phyloP scores from a whole-genome alignment of 164 flowering plant genomes.

The Platanus orientalis region DNA sequence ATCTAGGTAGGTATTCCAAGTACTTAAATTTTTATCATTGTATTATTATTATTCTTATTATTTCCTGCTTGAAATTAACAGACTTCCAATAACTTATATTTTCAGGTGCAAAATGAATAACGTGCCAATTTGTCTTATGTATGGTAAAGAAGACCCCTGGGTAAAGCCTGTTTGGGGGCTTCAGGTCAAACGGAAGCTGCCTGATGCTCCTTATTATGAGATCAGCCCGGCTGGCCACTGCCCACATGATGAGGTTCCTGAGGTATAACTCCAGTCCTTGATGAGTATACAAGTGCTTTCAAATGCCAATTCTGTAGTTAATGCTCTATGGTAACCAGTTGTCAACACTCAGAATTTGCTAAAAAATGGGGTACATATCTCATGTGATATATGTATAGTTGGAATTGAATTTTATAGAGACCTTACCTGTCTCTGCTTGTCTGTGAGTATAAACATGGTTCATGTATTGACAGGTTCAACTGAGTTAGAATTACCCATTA shows the following conservation, averaged over 20 bases:
- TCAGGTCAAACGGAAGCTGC: slow-evolving; percentile 65
- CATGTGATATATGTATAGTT: no score
- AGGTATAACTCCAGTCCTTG: slow-evolving; percentile 42
- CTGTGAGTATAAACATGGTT: no score
- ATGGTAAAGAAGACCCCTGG: slow-evolving; percentile 99
- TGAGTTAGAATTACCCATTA: background rate
- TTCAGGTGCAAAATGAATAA: slow-evolving; percentile 57
- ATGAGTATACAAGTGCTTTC: background rate
- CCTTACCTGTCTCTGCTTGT: no score
- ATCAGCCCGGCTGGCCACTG: slow-evolving; percentile 99
- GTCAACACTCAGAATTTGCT: no score
- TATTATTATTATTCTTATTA: background rate
- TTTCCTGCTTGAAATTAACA: slow-evolving; percentile 6
- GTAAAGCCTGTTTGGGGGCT: slow-evolving; percentile 84
- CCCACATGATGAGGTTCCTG: slow-evolving; percentile 99
- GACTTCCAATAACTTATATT: background rate
- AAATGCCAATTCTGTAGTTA: no score
- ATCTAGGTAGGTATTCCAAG: slow-evolving; percentile 36
- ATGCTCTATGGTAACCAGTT: no score
- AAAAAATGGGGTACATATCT: no score
- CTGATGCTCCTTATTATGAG: slow-evolving; percentile 87
- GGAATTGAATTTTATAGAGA: no score
- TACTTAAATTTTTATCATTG: background rate
- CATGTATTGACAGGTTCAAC: no score
- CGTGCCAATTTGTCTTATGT: slow-evolving; percentile 77